Base-by-base conservation (phyloP, 164 flowering plant genomes). In the Warburgia ugandensis region DNA sequence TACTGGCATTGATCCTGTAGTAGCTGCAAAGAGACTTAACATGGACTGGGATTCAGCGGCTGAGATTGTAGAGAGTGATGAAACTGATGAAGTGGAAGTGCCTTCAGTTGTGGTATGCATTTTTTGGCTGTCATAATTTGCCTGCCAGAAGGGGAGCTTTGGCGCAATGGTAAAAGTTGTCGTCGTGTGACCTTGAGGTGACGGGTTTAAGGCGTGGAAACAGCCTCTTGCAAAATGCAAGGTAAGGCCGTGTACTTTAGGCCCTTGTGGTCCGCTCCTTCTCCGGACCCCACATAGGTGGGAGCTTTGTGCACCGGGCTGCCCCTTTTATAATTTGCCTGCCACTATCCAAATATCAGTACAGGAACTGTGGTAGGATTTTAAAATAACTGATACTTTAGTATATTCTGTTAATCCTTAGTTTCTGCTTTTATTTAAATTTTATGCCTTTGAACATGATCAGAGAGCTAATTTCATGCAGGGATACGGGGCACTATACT, bases 11-110 rank as follows among this genome's bases (percentile, higher is more conserved):
- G 71, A 84, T 67, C 95, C 89, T 48, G 11, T 55, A 66, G 86
- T 55, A 58, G 97, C 97, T 55, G 95, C 97, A 2, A 79, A 75
- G 69, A 76, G 92, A 67, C 83, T 86, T 38, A 84, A 84, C 22
- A 51, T 84, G 17, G 97, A 90, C 55, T 90, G 95, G 97, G 95
- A 91, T 71, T 45, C 94, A 38, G 95, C 96, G 56, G 96, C 96
- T 64, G 88, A 84, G 58, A 79, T 91, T 64, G 83, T 78, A 3
- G 86, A 76, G 6, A 50, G 45, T 46, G 86, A 65, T 13, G 69
- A 16, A 14, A 52, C 20, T 33, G 77, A 81, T 35, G 80, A 80
- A 3, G 19, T 73, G 45, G 91, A 90, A 27, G 90, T 87, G 30
- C 95, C 96, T 21, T 42, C 85, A 3, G 84, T 67, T 19, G 70